Percentiles rank a stretch among this genome's conserved stretches.
phyloP scores from a whole-genome alignment of 352 stramenopile genomes.

The Halophytophthora polymorphica region DNA sequence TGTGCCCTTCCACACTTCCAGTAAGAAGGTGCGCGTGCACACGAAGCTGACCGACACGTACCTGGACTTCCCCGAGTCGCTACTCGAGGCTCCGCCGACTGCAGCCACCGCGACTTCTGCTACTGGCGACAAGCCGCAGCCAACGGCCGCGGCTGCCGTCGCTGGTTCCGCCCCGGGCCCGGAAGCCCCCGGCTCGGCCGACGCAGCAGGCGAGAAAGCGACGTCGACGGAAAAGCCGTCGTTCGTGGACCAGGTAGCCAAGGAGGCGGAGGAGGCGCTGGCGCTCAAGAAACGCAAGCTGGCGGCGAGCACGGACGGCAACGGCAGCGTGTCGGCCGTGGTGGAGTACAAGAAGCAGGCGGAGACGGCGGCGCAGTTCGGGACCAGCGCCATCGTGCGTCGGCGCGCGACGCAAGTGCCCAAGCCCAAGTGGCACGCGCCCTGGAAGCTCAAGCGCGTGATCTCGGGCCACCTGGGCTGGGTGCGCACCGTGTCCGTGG shows the following conservation, averaged over 20 bases:
- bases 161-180: constrained; percentile 8
- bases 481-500: constrained; percentile 97
- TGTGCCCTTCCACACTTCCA: constrained; percentile 12
- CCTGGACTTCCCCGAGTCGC: constrained; percentile 48
- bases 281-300: constrained; percentile 44
- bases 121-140: constrained; percentile 5
- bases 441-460: constrained; percentile 98
- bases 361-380: constrained; percentile 47
- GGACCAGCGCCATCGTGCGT: constrained; percentile 65
- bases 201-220: constrained; percentile 16
- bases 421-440: constrained; percentile 97
- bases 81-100: constrained; percentile 36
- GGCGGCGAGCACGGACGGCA: constrained; percentile 19
- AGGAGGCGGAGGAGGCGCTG: constrained; percentile 46
- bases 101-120: constrained; percentile 2
- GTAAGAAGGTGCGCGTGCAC: constrained; percentile 70
- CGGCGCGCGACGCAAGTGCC: constrained; percentile 87
- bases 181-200: constrained; percentile 12
- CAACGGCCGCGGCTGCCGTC: background rate
- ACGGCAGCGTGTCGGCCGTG: constrained; percentile 34
- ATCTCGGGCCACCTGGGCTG: constrained; percentile 95
- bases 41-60: constrained; percentile 66
- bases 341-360: constrained; percentile 63
- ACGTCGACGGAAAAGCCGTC: constrained; percentile 18
- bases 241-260: constrained; percentile 55